Conservation (phyloP, 768 basidiomycete genomes). For the Lentinula detonsa region DNA sequence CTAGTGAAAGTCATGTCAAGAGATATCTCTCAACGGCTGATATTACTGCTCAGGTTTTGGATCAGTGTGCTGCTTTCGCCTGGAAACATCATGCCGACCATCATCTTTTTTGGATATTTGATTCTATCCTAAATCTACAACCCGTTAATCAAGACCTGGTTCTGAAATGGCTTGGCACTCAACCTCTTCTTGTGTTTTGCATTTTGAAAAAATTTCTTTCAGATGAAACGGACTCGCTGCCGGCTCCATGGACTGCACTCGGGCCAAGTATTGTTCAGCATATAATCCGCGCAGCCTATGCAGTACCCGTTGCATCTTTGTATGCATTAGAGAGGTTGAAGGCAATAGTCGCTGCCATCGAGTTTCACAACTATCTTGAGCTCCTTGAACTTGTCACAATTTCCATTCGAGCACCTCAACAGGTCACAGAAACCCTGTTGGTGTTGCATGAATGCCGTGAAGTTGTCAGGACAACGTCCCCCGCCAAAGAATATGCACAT, state of each 20-base stretch:
- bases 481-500: constrained; percentile 37
- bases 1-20: background rate
- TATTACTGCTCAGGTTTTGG: constrained; percentile 23
- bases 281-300: constrained; percentile 50
- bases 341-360: constrained; percentile 32
- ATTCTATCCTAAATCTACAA: constrained; percentile 23
- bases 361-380: constrained; percentile 40
- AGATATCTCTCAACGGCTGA: background rate
- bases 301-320: constrained; percentile 47
- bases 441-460: constrained; percentile 48
- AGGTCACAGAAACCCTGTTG: constrained; percentile 56
- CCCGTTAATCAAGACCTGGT: constrained; percentile 24
- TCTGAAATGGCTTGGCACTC: constrained; percentile 37
- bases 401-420: constrained; percentile 43
- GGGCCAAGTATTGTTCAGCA: constrained; percentile 26
- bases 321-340: constrained; percentile 54
- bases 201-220: constrained; percentile 42
- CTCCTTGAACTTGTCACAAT: constrained; percentile 45
- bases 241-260: constrained; percentile 12
- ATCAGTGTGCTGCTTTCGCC: constrained; percentile 33
- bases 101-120: constrained; percentile 48
- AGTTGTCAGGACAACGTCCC: constrained; percentile 15
- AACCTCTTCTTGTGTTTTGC: constrained; percentile 50
- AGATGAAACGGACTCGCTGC: constrained; percentile 14
- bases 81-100: constrained; percentile 48